These are phyloP conservation scores for Erysimum cheiranthoides DNA, from an alignment of 345 rosid genomes.

Conservation along the genomic window DNA sequence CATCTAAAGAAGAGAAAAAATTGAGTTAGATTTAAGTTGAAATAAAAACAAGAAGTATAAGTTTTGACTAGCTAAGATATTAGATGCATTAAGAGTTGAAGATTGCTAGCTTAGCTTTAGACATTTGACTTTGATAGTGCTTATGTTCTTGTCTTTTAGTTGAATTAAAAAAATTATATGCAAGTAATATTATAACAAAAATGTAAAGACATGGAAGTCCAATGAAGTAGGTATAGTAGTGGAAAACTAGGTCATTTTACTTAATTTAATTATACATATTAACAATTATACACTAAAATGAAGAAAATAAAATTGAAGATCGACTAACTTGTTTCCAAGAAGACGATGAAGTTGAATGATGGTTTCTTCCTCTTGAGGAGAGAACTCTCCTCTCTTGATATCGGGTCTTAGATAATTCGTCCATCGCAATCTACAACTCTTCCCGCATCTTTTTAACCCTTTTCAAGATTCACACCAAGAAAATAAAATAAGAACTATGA, in stretches of 20 bases:
- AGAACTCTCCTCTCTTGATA: conserved; percentile 49
- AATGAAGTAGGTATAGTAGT: conserved; percentile 47
- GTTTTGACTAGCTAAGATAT: conserved; percentile 29
- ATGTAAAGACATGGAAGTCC: conserved; percentile 40
- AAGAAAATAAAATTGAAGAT: not conserved
- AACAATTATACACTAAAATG: not conserved
- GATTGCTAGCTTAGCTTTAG: conserved; percentile 31
- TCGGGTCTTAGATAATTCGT: conserved; percentile 50
- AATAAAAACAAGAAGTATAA: not conserved
- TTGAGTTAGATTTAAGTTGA: not conserved
- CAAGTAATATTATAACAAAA: conserved; percentile 23
- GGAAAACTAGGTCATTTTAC: conserved; percentile 41
- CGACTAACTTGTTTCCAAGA: conserved; percentile 49
- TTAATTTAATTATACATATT: conserved; percentile 10
- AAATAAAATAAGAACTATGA: conserved; percentile 6
- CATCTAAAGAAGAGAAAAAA: conserved; percentile 48
- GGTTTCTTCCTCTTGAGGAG: conserved; percentile 47
- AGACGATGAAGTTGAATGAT: conserved; percentile 48
- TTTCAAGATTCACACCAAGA: conserved; percentile 27
- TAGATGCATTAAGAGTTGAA: conserved; percentile 29
- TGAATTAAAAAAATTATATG: conserved; percentile 16
- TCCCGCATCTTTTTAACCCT: conserved; percentile 48
- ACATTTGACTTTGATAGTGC: conserved; percentile 42
- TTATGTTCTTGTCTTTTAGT: conserved; percentile 40
- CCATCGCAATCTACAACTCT: conserved; percentile 51